Percentiles rank a stretch among this genome's conserved stretches.
phyloP scores from a whole-genome alignment of 306 rosid species.

The Cicer cuneatum region DNA sequence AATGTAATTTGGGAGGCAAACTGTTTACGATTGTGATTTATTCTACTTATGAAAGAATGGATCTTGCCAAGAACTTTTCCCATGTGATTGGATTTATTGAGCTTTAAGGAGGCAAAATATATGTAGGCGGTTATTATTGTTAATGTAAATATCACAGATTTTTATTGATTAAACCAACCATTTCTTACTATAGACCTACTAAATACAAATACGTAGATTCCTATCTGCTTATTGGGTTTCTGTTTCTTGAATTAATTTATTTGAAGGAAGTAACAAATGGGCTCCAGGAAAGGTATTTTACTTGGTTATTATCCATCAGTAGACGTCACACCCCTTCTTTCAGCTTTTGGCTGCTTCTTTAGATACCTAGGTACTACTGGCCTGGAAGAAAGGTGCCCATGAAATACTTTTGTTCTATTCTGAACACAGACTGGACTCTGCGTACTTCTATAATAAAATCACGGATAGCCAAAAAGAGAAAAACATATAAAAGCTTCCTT shows the following conservation, averaged over 20 bases:
- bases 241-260: slow-evolving; percentile 13
- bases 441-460: slow-evolving; percentile 13
- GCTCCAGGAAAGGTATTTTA: slow-evolving; percentile 22
- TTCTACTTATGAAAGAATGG: slow-evolving; percentile 18
- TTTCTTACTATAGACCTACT: slow-evolving; percentile 25
- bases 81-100: slow-evolving; percentile 2
- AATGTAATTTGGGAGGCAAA: slow-evolving; percentile 34
- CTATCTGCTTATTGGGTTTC: slow-evolving; percentile 26
- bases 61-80: slow-evolving; percentile 21
- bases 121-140: slow-evolving; percentile 14
- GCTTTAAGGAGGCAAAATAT: slow-evolving; percentile 34
- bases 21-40: slow-evolving; percentile 34
- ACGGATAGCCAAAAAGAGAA: slow-evolving; percentile 29
- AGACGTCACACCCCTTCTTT: slow-evolving; percentile 26
- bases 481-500: slow-evolving; percentile 26
- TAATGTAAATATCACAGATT: slow-evolving; percentile 8
- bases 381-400: neutral
- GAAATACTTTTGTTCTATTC: slow-evolving; percentile 26
- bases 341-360: slow-evolving; percentile 39
- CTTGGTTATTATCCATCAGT: neutral
- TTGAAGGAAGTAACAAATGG: slow-evolving; percentile 29
- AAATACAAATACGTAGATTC: slow-evolving; percentile 11
- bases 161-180: slow-evolving; percentile 23
- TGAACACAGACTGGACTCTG: slow-evolving; percentile 29
- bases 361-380: slow-evolving; percentile 24